Evolutionary conservation across 805 yeast genomes (phyloP).

Genomic region (Candida dendrica): DNA sequence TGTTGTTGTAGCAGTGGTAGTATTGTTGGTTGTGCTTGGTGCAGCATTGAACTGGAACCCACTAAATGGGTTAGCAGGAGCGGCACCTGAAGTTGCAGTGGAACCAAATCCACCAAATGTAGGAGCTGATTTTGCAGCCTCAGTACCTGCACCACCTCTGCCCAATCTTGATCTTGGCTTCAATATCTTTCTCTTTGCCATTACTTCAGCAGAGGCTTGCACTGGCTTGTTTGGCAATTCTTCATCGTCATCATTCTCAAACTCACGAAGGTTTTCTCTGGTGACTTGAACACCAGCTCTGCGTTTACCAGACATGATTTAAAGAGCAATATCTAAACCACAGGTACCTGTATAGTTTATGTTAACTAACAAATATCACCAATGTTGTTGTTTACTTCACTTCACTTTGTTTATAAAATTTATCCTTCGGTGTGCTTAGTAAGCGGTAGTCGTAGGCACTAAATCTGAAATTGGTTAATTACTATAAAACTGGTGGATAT

Average conservation of each 20-base stretch:
- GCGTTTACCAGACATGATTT: conserved; percentile 55
- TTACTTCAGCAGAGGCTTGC: conserved; percentile 52
- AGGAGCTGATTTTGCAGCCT: conserved; percentile 3
- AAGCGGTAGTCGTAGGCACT: neutral
- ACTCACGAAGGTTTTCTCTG: conserved; percentile 34
- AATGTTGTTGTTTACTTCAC: neutral
- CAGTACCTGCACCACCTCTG: conserved; percentile 4
- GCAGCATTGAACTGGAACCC: conserved; percentile 3
- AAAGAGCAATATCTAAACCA: no score
- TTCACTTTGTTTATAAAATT: neutral
- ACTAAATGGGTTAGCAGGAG: conserved; percentile 2
- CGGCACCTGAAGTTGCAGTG: neutral
- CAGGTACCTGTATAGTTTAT: no score
- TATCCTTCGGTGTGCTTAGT: neutral
- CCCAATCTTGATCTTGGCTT: conserved; percentile 41
- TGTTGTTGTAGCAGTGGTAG: conserved; percentile 3
- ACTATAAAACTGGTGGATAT: no score
- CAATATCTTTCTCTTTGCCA: conserved; percentile 67
- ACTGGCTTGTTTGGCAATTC: conserved; percentile 24
- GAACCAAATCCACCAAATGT: conserved; percentile 8
- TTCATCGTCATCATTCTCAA: conserved; percentile 30
- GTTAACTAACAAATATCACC: no score
- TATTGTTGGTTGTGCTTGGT: neutral
- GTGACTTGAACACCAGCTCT: conserved; percentile 59
- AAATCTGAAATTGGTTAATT: no score